Evolutionary conservation across 495 filamentous ascomycete genomes (phyloP), one percentile per base, ranked within the genome.

Genomic region (Lasiosphaeris hirsuta): DNA sequence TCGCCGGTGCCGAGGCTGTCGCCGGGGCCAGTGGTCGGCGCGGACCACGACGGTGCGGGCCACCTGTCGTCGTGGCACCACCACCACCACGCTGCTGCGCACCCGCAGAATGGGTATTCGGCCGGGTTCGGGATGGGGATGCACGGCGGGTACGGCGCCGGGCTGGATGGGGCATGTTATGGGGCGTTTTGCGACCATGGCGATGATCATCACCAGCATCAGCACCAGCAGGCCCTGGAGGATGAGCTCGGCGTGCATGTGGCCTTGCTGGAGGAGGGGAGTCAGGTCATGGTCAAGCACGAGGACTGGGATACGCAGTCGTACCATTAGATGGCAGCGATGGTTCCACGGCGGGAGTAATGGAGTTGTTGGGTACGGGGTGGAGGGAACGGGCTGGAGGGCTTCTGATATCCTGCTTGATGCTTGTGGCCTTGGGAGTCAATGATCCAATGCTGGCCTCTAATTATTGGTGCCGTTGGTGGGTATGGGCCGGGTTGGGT

Each of bases 241-340:
- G 56, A 60, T 35, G 60, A 68, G 7, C 30, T 64, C 1, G 63
- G 55, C 1, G 37, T 69, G 34, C 60, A 56, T 4, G 59, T n/a
- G 43, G 63, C 61, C 14, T 51, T 59, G 11, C 63, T 64, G 61
- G 69, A 74, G 4, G 55, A 44, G 4, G 43, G 42, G 0, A 64
- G 62, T n/a, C 68, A 65, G 15, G 51, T 59, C 7, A 40, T 61
- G 43, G 63, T 77, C 23, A 76, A 77, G 58, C 65, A 58, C 30
- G 75, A 77, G 59, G 68, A 69, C 0, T 71, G 68, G 69, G 70
- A 67, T 10, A 23, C 51, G 4, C 58, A 58, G 17, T 48, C 35
- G n/a, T 58, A 54, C 33, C 54, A 56, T 10, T 33, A 37, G 38
- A 19, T 47, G 57, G 45, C 40, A 30, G 8, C 10, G 41, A 5